phyloP scores from a whole-genome alignment of 202 grass and related monocot genomes.

The Panicum hallii region DNA sequence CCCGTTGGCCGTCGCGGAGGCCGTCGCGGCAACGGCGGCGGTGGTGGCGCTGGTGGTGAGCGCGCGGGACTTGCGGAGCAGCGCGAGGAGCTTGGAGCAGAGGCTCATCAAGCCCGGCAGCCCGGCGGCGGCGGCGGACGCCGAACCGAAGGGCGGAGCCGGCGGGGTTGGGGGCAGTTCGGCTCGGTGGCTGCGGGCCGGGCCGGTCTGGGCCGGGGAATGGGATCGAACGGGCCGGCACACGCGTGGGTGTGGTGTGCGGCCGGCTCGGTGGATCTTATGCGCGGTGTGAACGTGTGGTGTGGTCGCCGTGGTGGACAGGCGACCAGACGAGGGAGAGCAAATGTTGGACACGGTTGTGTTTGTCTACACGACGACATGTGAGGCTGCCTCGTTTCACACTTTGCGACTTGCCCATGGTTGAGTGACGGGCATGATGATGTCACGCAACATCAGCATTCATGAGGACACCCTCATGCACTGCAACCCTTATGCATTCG shows the following conservation, averaged over 20 bases:
- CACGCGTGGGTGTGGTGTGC: not conserved
- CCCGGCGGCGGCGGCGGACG: slow-evolving; percentile 16
- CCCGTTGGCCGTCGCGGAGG: slow-evolving; percentile 35
- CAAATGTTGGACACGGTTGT: slow-evolving; percentile 19
- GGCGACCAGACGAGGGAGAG: not conserved
- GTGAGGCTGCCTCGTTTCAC: not conserved
- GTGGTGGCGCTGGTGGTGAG: slow-evolving; percentile 1
- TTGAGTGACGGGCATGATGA: not conserved
- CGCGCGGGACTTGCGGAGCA: slow-evolving; percentile 50
- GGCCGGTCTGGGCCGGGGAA: slow-evolving; percentile 7
- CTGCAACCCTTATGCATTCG: too few relatives aligned
- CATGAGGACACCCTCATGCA: too few relatives aligned
- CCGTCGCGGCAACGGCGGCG: slow-evolving; percentile 13
- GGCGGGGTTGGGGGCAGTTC: not conserved
- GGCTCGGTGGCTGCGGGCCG: not conserved
- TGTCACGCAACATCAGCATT: too few relatives aligned
- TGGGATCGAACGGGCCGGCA: slow-evolving; percentile 45
- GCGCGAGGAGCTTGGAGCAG: slow-evolving; percentile 48
- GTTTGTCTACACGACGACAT: not conserved
- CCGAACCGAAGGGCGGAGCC: not conserved
- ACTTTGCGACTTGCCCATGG: not conserved
- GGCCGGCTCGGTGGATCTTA: slow-evolving; percentile 3
- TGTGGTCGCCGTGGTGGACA: not conserved
- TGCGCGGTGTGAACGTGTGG: slow-evolving; percentile 1
- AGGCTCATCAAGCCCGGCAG: slow-evolving; percentile 42